Conservation (phyloP, 2,329 filamentous ascomycete species). For the Sarocladiaceae sp. region DNA sequence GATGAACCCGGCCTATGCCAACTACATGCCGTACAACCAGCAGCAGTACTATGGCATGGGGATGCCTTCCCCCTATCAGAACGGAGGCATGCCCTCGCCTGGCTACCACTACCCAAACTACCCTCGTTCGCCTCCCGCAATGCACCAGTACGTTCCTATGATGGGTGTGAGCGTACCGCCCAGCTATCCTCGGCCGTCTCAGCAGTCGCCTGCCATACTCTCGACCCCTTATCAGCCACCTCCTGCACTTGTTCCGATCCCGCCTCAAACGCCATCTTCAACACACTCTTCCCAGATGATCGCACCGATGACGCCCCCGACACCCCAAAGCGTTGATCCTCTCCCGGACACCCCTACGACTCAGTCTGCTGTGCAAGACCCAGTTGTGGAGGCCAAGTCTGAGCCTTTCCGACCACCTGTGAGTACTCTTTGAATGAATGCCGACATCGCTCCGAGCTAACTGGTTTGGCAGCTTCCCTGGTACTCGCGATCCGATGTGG, state of each 20-base stretch:
- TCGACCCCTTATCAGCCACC: slow-evolving; percentile 55
- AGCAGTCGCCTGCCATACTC: slow-evolving; percentile 49
- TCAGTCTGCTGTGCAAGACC: slow-evolving; percentile 12
- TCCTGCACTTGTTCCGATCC: slow-evolving; percentile 35
- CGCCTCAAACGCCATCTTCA: slow-evolving; percentile 49
- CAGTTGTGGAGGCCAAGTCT: slow-evolving; percentile 11
- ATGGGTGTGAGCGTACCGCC: slow-evolving; percentile 40
- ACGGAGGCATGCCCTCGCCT: slow-evolving; percentile 38
- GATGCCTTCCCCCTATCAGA: slow-evolving; percentile 53
- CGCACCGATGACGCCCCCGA: slow-evolving; percentile 42
- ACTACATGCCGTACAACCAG: slow-evolving; percentile 47
- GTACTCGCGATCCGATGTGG: slow-evolving; percentile 45
- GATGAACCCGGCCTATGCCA: slow-evolving; percentile 38
- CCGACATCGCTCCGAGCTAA: not conserved
- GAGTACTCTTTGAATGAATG: slow-evolving; percentile 25
- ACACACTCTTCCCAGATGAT: slow-evolving; percentile 41
- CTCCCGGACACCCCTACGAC: slow-evolving; percentile 11
- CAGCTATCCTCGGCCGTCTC: slow-evolving; percentile 44
- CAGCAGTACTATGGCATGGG: slow-evolving; percentile 44
- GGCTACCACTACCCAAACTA: slow-evolving; percentile 47
- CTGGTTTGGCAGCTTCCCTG: slow-evolving; percentile 47
- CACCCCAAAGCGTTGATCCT: slow-evolving; percentile 33
- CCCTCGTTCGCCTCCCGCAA: slow-evolving; percentile 42
- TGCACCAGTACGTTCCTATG: slow-evolving; percentile 52
- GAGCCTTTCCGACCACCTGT: slow-evolving; percentile 46